A percentile compares a stretch with the other conserved stretches of the same genome.
phyloP scores from a whole-genome alignment of 495 filamentous ascomycete genomes.

The Glonium stellatum region DNA sequence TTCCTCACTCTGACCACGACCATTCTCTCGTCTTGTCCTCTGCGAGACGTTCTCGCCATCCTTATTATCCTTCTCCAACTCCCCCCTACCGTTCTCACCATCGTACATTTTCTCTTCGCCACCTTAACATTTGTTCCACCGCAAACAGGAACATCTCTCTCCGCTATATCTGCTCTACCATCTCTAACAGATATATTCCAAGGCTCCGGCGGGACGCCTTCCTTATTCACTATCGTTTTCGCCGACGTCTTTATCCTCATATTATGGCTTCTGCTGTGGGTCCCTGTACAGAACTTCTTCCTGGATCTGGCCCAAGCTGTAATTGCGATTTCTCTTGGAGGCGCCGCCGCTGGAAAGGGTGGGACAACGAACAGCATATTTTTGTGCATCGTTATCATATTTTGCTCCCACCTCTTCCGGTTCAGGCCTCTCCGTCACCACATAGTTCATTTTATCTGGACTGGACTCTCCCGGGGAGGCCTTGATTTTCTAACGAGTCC shows the following conservation, averaged over 20 bases:
- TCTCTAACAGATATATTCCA: constrained; percentile 69
- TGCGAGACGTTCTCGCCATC: constrained; percentile 94
- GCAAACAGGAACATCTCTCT: constrained; percentile 43
- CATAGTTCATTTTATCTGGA: constrained; percentile 27
- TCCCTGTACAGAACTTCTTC: constrained; percentile 76
- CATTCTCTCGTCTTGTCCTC: constrained; percentile 81
- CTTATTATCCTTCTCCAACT: constrained; percentile 95
- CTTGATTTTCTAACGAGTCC: constrained; percentile 26
- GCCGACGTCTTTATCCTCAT: constrained; percentile 75
- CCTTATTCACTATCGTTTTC: constrained; percentile 70
- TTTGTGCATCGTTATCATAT: constrained; percentile 74
- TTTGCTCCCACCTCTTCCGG: constrained; percentile 57
- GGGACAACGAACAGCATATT: constrained; percentile 59
- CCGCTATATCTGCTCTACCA: constrained; percentile 42
- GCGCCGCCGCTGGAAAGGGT: constrained; percentile 63
- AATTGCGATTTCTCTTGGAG: constrained; percentile 87
- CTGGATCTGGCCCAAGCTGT: constrained; percentile 94
- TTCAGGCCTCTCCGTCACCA: constrained; percentile 47
- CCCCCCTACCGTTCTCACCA: constrained; percentile 81
- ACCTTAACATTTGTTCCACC: constrained; percentile 91
- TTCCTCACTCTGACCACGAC: constrained; percentile 67
- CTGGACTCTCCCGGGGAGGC: constrained; percentile 29
- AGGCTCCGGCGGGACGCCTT: constrained; percentile 63
- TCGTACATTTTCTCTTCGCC: constrained; percentile 91
- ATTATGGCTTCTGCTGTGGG: constrained; percentile 87